Evolutionary conservation across 768 basidiomycete species (phyloP), one percentile per base, ranked within the genome.

Genomic region (Lentinula lateritia): DNA sequence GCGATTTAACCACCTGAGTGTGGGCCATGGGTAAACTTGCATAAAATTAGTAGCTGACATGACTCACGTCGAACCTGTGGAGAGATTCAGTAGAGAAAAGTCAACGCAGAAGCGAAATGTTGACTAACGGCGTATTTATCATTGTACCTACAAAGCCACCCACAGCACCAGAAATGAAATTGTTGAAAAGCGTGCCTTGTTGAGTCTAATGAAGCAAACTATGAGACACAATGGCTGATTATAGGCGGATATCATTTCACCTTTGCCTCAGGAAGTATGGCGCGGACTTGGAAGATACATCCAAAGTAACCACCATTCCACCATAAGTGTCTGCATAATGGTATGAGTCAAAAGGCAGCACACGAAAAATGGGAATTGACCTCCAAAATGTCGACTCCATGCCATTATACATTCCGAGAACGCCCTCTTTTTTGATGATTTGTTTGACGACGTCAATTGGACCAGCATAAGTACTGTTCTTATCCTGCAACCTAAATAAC

Each of bases 381-480:
- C 95, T 84, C 96, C 96, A 98, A 77, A 98, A 96, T 2, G 96
- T 98, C 12, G 93, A 85, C 71, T 98, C 97, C 90, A 98, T 95
- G 39, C 97, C 95, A 23, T 86, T 86, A 70, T 98, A 98, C 28
- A 98, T 75, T 18, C 93, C 95, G 0, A 98, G 75, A 4, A 90
- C 54, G 34, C 96, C 96, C 38, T 93, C 87, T 62, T 87, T 89
- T 66, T 72, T 80, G 52, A 97, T 72, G 34, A 94, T 79, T 66
- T 92, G 86, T 65, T 82, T 87, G 16, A 99, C 83, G 15, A 96
- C 96, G 62, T 96, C 95, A 71, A 94, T 82, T 0, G 97, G 95
- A 3, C 97, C 96, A 28, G 86, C 86, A 76, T 88, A 98, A 0
- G 88, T 93, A 65, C 91, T 93, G 28, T 83, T 79, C 74, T 97